These are phyloP conservation scores for Fragaria ananassa DNA, from an alignment of 306 rosid species.

Conservation along the genomic window DNA sequence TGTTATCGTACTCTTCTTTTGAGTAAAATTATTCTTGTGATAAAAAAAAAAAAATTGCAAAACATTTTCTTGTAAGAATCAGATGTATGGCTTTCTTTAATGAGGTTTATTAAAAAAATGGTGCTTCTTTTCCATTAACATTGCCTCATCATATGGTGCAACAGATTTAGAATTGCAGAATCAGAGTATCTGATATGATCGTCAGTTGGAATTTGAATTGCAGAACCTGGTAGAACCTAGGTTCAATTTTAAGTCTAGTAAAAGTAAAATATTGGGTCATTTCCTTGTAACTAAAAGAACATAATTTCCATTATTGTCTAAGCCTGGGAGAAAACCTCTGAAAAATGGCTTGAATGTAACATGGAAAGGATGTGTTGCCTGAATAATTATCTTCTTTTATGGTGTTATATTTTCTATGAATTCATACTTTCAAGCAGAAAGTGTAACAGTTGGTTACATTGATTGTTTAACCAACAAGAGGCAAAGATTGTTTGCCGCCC, in stretches of 20 bases:
- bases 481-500: constrained; percentile 33
- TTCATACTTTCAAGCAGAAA: constrained; percentile 4
- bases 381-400: neutral
- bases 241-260: neutral
- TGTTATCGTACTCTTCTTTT: no score
- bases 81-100: neutral
- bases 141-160: neutral
- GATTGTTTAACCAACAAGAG: constrained; percentile 31
- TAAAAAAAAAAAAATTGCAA: neutral
- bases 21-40: neutral
- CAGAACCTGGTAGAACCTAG: neutral
- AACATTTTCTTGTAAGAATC: neutral
- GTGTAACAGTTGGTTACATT: neutral
- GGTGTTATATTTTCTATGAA: neutral
- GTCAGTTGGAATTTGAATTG: neutral
- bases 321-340: neutral
- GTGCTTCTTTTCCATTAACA: no score
- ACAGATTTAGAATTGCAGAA: neutral
- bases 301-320: no score
- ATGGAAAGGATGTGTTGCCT: constrained; percentile 1
- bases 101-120: no score
- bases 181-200: neutral
- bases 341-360: neutral
- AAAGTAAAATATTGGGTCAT: no score
- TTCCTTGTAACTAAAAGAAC: neutral